These are phyloP conservation scores for Sporothrix dimorphospora DNA, from an alignment of 2,329 filamentous ascomycete species.

Conservation along the genomic window DNA sequence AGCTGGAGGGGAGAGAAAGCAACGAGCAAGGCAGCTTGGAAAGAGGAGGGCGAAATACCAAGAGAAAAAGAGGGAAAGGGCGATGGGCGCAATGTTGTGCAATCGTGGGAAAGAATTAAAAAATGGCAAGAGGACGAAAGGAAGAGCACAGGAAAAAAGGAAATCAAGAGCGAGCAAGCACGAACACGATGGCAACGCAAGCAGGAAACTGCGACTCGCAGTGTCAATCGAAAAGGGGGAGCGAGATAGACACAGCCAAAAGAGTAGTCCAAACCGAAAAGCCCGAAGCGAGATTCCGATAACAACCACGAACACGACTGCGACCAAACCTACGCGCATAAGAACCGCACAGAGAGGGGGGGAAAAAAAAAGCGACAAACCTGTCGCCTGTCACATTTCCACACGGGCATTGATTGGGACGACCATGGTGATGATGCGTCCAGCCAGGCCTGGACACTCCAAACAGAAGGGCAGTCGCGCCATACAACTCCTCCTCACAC, in stretches of 20 bases:
- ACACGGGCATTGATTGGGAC: slow-evolving; percentile 7
- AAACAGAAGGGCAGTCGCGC: background rate
- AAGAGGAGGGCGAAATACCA: background rate
- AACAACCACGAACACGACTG: background rate
- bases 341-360: background rate
- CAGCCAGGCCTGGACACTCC: background rate
- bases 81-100: slow-evolving; percentile 12
- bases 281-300: background rate
- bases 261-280: background rate
- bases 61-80: background rate
- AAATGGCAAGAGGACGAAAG: slow-evolving; percentile 5
- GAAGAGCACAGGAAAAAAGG: background rate
- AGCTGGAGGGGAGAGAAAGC: background rate
- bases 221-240: background rate
- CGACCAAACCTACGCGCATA: background rate
- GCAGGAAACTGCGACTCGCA: slow-evolving; percentile 6
- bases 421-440: background rate
- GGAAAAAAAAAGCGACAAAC: background rate
- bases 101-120: background rate
- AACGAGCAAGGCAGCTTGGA: background rate
- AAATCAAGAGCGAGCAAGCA: background rate
- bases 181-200: slow-evolving; percentile 1
- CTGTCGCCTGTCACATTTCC: slow-evolving; percentile 10
- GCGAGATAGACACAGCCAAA: background rate
- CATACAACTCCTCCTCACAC: slow-evolving; percentile 8